These are phyloP conservation scores for Cocos nucifera DNA, from an alignment of 176 grass and related monocot genomes.

Conservation along the genomic window DNA sequence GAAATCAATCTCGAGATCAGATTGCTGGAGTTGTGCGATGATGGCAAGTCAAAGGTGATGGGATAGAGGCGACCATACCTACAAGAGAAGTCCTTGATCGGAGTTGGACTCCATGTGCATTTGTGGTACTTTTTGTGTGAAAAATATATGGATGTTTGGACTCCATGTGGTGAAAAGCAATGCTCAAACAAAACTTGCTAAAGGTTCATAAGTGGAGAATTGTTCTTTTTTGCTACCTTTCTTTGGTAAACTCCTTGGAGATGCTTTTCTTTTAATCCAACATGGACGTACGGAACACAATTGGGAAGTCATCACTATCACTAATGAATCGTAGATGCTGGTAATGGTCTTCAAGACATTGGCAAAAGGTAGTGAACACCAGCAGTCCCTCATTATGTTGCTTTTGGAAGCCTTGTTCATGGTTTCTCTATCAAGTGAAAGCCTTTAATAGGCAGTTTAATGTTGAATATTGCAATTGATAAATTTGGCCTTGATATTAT, in stretches of 20 bases:
- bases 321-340: conserved; percentile 70
- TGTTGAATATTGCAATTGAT: not conserved
- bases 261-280: conserved; percentile 61
- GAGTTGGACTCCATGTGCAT: no score
- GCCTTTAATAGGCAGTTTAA: conserved; percentile 40
- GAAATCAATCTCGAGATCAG: no score
- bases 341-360: conserved; percentile 68
- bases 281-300: conserved; percentile 50
- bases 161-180: conserved; percentile 72
- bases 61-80: no score
- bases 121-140: conserved; percentile 40
- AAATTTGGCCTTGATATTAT: no score
- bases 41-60: no score
- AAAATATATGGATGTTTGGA: conserved; percentile 47
- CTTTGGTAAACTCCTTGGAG: conserved; percentile 47
- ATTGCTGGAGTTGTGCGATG: no score
- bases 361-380: conserved; percentile 42
- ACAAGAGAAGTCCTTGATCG: no score
- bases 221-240: conserved; percentile 47
- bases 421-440: conserved; percentile 47
- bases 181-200: conserved; percentile 72
- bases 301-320: conserved; percentile 49
- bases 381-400: conserved; percentile 50
- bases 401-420: conserved; percentile 69
- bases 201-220: conserved; percentile 37